A percentile compares a stretch with the other conserved stretches of the same genome.
phyloP scores from a whole-genome alignment of 345 rosid species.

The Mercurialis annua region DNA sequence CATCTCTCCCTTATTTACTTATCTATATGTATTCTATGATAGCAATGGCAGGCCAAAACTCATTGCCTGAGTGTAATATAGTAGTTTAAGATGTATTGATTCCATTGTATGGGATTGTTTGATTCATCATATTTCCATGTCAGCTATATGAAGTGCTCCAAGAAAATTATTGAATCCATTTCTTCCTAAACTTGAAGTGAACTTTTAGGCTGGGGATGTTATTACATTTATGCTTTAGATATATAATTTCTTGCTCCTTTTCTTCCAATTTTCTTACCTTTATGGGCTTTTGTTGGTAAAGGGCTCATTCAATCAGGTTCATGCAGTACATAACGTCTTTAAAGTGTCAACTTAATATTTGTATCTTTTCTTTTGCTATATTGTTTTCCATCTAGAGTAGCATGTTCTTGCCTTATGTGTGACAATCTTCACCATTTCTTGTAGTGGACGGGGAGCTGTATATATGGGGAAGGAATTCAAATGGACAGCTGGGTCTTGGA shows the following conservation, averaged over 20 bases:
- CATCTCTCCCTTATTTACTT: background rate
- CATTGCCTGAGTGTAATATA: background rate
- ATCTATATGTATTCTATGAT: background rate
- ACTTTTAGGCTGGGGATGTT: background rate
- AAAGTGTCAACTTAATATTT: background rate
- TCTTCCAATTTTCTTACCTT: background rate
- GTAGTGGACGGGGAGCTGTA: conserved; percentile 84
- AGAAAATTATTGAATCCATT: background rate
- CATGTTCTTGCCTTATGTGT: conserved; percentile 14
- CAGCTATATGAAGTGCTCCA: background rate
- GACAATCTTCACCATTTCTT: conserved; percentile 13
- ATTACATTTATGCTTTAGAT: background rate
- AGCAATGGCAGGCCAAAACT: background rate
- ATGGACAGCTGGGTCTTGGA: conserved; percentile 95
- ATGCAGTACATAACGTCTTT: no score
- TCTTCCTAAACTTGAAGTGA: background rate
- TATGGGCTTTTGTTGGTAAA: background rate
- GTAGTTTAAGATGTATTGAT: background rate
- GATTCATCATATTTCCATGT: background rate
- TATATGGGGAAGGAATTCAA: conserved; percentile 91
- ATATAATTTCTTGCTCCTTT: background rate
- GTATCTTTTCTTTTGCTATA: background rate
- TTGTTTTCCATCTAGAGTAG: background rate
- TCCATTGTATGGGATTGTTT: background rate
- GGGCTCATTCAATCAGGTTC: background rate